Evolutionary conservation across 192 early-diverging fungal genomes (phyloP).

Genomic region (Rhizoclosmatium sp.): DNA sequence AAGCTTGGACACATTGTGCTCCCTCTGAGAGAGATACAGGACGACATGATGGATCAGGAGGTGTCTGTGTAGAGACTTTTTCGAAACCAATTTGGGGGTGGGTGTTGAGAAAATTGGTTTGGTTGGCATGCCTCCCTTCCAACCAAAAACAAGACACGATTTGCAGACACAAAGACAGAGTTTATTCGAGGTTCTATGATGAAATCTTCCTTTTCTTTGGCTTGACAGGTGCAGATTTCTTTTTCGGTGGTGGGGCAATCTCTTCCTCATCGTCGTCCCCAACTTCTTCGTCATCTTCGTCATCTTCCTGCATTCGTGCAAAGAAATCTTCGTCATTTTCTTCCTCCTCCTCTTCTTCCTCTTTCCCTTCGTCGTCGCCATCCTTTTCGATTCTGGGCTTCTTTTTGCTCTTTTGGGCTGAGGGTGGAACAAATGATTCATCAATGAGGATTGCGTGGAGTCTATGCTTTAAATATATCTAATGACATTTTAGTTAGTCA

Average conservation of each 20-base stretch:
- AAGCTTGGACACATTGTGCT: not conserved
- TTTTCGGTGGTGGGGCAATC: not conserved
- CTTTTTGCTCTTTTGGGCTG: not conserved
- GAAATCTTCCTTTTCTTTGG: not conserved
- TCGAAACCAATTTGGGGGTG: not conserved
- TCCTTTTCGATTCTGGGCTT: not conserved
- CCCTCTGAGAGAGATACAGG: constrained; percentile 8
- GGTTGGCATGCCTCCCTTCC: too few relatives aligned
- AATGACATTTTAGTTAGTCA: not conserved
- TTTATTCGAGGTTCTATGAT: not conserved
- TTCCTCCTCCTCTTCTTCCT: constrained; percentile 3
- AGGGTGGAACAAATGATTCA: not conserved
- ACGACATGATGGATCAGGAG: not conserved
- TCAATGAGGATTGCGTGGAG: constrained; percentile 5
- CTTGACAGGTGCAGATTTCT: not conserved
- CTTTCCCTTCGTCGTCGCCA: not conserved
- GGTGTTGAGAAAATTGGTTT: not conserved
- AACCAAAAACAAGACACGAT: not conserved
- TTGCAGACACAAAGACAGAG: not conserved
- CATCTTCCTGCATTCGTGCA: not conserved
- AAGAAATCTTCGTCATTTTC: constrained; percentile 20
- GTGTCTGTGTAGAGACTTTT: not conserved
- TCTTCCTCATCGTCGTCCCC: constrained; percentile 2
- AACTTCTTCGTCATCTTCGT: constrained; percentile 15
- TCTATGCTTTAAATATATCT: constrained; percentile 29